Evolutionary conservation across 192 early-diverging fungal species (phyloP), one percentile per base, ranked within the genome.

Genomic region (Entophlyctis helioformis): DNA sequence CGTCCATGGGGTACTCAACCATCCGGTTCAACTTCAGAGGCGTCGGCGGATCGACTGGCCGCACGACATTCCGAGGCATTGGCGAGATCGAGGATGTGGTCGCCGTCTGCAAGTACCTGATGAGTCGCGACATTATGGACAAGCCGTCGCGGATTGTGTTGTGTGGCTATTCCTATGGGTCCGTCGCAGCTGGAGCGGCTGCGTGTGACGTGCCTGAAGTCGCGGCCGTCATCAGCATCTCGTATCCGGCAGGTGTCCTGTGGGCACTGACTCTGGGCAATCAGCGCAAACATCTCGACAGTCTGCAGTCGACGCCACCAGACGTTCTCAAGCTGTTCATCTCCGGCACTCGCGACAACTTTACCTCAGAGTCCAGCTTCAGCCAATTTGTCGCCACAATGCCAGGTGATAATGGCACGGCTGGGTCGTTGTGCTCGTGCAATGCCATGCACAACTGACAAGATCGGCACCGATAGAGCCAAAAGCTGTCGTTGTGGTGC

Each of bases 211-310:
- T 49, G 7, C 38, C 35, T 16, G 46, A 57, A n/a, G 24, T 57
- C 4, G 46, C 43, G 7, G 52, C 42, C 8, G 24, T 63, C 37
- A 53, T 63, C 15, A 42, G 37, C 1, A 53, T 63, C 9, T 48
- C 43, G 31, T 63, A 63, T 40, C 61, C 60, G 11, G n/a, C n/a
- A 50, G 39, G 33, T 43, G 52, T 63, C 13, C 23, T 63, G 11
- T 63, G 60, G 60, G 51, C 51, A 20, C 42, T 63, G 22, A 63
- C 61, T 10, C 19, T 52, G 25, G 57, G 52, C 40, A 36, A 53
- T 28, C 16, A 29, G 18, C 34, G 44, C 7, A 46, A 51, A 21
- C 26, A 36, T 19, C 26, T 32, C 6, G 16, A 34, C 9, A 15
- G 20, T 26, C 36, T 57, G 7, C 6, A 5, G 12, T 15, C 11